Evolutionary conservation across 441 rosid species (phyloP).

Genomic region (Croton setiger): DNA sequence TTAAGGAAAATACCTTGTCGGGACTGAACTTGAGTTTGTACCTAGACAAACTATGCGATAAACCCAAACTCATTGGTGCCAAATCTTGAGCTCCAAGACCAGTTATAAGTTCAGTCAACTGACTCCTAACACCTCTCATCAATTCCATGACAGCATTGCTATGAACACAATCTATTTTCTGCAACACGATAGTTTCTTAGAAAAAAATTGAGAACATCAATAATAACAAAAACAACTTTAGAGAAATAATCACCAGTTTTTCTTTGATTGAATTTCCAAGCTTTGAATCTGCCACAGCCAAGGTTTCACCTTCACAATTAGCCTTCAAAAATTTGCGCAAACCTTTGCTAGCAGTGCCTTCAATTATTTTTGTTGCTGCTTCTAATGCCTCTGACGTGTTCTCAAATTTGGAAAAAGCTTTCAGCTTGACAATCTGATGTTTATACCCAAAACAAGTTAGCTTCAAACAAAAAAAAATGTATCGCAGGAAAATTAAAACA

Average conservation of each 20-base stretch:
- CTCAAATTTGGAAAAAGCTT: constrained; percentile 81
- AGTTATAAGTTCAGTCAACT: constrained; percentile 79
- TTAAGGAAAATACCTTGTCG: constrained; percentile 57
- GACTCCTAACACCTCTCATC: constrained; percentile 85
- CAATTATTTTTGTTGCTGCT: constrained; percentile 65
- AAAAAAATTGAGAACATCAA: background rate
- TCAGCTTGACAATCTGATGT: constrained; percentile 67
- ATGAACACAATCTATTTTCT: constrained; percentile 93
- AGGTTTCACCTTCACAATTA: constrained; percentile 62
- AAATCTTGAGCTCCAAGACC: constrained; percentile 80
- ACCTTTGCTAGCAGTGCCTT: constrained; percentile 65
- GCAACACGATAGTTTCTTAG: constrained; percentile 18
- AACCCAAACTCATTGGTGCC: constrained; percentile 96
- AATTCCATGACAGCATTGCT: constrained; percentile 90
- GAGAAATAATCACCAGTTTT: constrained; percentile 55
- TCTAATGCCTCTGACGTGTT: constrained; percentile 87
- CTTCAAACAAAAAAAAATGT: background rate
- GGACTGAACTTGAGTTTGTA: constrained; percentile 89
- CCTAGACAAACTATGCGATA: constrained; percentile 86
- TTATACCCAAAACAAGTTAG: background rate
- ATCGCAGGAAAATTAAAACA: background rate
- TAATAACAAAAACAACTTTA: background rate
- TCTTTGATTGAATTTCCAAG: constrained; percentile 94
- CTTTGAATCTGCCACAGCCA: constrained; percentile 88
- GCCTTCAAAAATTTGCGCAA: constrained; percentile 66